Conservation (phyloP, 139 green algal genomes). For the Chlorella sp. region DNA sequence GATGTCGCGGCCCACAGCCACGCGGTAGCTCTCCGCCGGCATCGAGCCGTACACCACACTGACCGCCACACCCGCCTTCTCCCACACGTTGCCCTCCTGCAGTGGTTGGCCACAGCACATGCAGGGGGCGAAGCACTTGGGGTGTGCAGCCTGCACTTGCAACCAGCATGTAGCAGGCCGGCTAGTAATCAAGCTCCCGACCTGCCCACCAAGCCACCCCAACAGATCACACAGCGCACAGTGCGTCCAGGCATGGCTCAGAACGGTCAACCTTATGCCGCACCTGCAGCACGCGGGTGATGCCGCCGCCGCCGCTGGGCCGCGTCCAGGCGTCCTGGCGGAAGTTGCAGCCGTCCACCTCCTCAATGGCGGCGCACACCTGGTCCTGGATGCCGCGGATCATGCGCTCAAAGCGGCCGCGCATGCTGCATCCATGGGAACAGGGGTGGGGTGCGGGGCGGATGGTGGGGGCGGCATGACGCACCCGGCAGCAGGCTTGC, state of each 20-base stretch:
- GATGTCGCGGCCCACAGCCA: constrained; percentile 73
- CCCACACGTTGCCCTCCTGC: constrained; percentile 85
- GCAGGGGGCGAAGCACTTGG: background rate
- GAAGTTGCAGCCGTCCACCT: constrained; percentile 94
- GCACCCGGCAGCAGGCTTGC: too few relatives aligned
- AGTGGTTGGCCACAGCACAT: constrained; percentile 59
- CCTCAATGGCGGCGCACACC: constrained; percentile 90
- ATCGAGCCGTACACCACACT: constrained; percentile 98
- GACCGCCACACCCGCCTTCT: constrained; percentile 81
- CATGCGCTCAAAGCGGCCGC: constrained; percentile 58
- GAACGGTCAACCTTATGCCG: too few relatives aligned
- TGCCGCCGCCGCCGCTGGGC: constrained; percentile 92
- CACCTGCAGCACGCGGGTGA: constrained; percentile 93
- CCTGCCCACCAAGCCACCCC: too few relatives aligned
- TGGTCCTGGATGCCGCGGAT: constrained; percentile 80
- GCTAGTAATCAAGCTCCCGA: too few relatives aligned
- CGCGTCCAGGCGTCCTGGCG: constrained; percentile 95
- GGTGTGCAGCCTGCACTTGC: too few relatives aligned
- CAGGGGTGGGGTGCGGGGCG: background rate
- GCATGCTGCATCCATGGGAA: constrained; percentile 58
- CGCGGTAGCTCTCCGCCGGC: constrained; percentile 96
- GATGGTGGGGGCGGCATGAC: background rate
- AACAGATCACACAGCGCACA: too few relatives aligned
- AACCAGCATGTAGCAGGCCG: too few relatives aligned
- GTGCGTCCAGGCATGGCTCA: too few relatives aligned